These are phyloP conservation scores for Hymenoscyphus fructigenus DNA, from an alignment of 2,329 filamentous ascomycete species.

Conservation along the genomic window DNA sequence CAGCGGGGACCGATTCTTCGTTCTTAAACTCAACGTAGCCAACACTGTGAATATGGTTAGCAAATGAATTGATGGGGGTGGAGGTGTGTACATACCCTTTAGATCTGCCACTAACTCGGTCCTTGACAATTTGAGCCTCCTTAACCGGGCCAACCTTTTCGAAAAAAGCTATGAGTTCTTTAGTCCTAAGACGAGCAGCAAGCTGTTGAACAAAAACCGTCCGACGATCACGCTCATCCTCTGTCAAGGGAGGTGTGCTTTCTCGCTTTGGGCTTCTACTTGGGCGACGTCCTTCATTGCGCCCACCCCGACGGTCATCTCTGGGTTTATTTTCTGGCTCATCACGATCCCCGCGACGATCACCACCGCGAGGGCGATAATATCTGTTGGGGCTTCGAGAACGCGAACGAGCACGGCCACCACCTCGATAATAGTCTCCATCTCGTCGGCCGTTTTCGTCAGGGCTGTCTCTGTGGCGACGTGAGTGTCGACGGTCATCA, in stretches of 20 bases:
- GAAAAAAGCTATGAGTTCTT: slow-evolving; percentile 92
- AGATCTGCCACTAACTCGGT: slow-evolving; percentile 91
- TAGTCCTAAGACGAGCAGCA: slow-evolving; percentile 86
- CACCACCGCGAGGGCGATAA: slow-evolving; percentile 48
- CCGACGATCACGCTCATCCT: slow-evolving; percentile 93
- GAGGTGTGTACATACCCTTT: slow-evolving; percentile 73
- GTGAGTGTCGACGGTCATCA: slow-evolving; percentile 70
- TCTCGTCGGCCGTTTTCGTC: slow-evolving; percentile 47
- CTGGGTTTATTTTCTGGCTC: slow-evolving; percentile 47
- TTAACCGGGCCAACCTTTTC: slow-evolving; percentile 92
- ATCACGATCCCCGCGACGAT: slow-evolving; percentile 49
- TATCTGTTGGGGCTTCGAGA: slow-evolving; percentile 69
- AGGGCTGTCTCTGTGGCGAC: slow-evolving; percentile 62
- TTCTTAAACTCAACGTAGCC: slow-evolving; percentile 99
- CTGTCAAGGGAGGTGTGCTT: slow-evolving; percentile 72
- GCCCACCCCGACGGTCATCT: slow-evolving; percentile 43
- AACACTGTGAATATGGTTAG: slow-evolving; percentile 64
- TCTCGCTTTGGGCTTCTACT: slow-evolving; percentile 46
- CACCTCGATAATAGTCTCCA: slow-evolving; percentile 71
- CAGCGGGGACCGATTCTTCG: slow-evolving; percentile 89
- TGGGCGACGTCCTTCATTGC: slow-evolving; percentile 40
- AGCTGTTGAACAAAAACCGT: slow-evolving; percentile 99
- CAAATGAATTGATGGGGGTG: slow-evolving; percentile 7
- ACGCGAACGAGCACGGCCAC: slow-evolving; percentile 63
- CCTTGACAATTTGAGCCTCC: slow-evolving; percentile 98